Percentiles rank a stretch among this genome's conserved stretches.
Conservation (phyloP, 225 moss, liverwort and hornwort species). For the Marchantia polymorpha region DNA sequence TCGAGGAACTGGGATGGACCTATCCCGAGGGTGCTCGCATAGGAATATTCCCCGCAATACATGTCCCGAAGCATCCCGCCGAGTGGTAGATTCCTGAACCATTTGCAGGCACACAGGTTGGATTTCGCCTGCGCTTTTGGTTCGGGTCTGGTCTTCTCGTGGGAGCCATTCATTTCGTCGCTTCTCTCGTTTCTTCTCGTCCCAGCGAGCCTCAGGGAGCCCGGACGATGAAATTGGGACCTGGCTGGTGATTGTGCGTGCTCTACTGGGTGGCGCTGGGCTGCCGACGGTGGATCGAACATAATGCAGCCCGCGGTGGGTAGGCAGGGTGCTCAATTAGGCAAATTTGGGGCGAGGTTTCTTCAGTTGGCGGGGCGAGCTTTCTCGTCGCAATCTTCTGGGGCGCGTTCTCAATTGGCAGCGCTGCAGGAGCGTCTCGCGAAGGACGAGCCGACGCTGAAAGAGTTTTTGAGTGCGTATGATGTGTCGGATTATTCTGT, state of each 20-base stretch:
- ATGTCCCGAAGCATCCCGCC: too few species aligned
- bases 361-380: slow-evolving; percentile 3
- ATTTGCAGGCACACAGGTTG: too few species aligned
- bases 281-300: slow-evolving; percentile 5
- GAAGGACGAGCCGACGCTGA: slow-evolving; percentile 59
- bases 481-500: slow-evolving; percentile 83
- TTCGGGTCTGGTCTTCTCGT: not conserved
- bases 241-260: not conserved
- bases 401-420: slow-evolving; percentile 41
- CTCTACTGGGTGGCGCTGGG: not conserved
- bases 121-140: too few species aligned
- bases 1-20: too few species aligned
- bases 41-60: too few species aligned
- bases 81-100: too few species aligned
- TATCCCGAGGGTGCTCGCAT: too few species aligned
- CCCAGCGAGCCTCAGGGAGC: not conserved
- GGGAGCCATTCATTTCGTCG: not conserved
- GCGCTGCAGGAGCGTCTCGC: slow-evolving; percentile 67
- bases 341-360: slow-evolving; percentile 17
- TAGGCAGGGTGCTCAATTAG: slow-evolving; percentile 15
- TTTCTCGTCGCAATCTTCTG: slow-evolving; percentile 19
- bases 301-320: slow-evolving; percentile 30
- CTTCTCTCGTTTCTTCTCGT: not conserved
- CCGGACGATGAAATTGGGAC: not conserved
- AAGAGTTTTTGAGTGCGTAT: slow-evolving; percentile 68